These are phyloP conservation scores for Elaeis guineensis DNA, from an alignment of 176 grass and related monocot species.

Conservation along the genomic window DNA sequence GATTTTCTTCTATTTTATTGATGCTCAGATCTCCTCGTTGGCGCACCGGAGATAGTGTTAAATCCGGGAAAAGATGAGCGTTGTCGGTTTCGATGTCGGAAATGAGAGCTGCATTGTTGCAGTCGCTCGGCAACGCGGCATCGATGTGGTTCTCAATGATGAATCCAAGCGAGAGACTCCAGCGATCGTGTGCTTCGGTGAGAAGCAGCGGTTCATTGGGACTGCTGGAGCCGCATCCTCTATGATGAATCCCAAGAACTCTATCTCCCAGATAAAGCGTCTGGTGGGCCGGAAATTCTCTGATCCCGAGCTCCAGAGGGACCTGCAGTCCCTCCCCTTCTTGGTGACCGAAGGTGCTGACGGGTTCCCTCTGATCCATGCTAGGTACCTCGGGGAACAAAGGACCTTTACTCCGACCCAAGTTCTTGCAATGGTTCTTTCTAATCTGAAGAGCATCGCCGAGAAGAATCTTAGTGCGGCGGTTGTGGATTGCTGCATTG, in stretches of 20 bases:
- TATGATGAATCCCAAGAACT: slow-evolving; percentile 84
- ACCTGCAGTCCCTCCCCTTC: slow-evolving; percentile 51
- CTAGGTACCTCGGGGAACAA: slow-evolving; percentile 48
- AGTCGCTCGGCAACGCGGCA: slow-evolving; percentile 74
- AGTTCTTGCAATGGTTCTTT: slow-evolving; percentile 75
- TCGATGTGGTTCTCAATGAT: slow-evolving; percentile 89
- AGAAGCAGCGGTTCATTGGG: slow-evolving; percentile 88
- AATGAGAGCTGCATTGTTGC: slow-evolving; percentile 85
- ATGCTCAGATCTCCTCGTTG: slow-evolving; percentile 18
- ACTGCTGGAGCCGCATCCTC: slow-evolving; percentile 47
- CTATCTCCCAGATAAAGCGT: slow-evolving; percentile 84
- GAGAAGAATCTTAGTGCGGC: slow-evolving; percentile 49
- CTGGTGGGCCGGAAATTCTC: slow-evolving; percentile 50
- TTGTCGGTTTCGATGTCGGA: slow-evolving; percentile 79
- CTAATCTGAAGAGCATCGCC: slow-evolving; percentile 68
- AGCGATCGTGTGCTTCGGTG: slow-evolving; percentile 70
- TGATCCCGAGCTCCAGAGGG: slow-evolving; percentile 61
- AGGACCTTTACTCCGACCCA: slow-evolving; percentile 55
- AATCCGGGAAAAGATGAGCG: slow-evolving; percentile 57
- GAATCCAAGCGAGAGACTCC: slow-evolving; percentile 94
- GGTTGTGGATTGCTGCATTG: slow-evolving; percentile 82
- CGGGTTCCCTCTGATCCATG: slow-evolving; percentile 58
- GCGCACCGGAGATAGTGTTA: slow-evolving; percentile 7
- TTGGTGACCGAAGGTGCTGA: slow-evolving; percentile 56
- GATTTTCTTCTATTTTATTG: neutral